Conservation (phyloP, 2,329 filamentous ascomycete species). For the Fulvia fulva region DNA sequence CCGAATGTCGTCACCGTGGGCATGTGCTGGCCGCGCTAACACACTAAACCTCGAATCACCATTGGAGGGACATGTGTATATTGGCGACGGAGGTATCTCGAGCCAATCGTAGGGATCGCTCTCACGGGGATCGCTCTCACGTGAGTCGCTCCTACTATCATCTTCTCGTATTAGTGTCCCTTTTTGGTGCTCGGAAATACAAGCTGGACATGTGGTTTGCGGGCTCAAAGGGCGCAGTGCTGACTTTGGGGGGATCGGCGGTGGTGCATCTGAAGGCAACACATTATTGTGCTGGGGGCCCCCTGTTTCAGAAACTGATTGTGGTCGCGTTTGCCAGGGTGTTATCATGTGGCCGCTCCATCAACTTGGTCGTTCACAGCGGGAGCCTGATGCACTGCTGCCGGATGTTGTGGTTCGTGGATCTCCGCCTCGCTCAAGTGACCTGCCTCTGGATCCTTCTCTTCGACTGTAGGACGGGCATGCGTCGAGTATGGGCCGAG, state of each 20-base stretch:
- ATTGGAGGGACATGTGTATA: background rate
- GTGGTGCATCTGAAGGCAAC: no score
- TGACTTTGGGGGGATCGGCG: no score
- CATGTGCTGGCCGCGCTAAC: background rate
- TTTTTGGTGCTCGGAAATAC: no score
- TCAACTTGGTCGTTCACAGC: background rate
- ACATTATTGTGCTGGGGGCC: background rate
- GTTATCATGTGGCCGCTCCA: background rate
- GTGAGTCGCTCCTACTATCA: no score
- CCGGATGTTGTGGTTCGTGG: background rate
- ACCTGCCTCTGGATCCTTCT: background rate
- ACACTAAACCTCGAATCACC: background rate
- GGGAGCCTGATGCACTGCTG: background rate
- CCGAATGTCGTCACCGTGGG: background rate
- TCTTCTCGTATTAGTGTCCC: no score
- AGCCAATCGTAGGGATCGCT: no score
- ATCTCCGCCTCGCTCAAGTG: background rate
- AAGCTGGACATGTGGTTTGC: no score
- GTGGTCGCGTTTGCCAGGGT: background rate
- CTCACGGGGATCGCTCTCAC: no score
- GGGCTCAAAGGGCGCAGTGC: no score
- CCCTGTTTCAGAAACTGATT: conserved; percentile 2
- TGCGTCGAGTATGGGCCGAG: conserved; percentile 39
- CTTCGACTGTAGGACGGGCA: conserved; percentile 18
- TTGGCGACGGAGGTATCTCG: background rate